Base-by-base conservation (phyloP, 495 filamentous ascomycete genomes). In the Hypoxylon trugodes region DNA sequence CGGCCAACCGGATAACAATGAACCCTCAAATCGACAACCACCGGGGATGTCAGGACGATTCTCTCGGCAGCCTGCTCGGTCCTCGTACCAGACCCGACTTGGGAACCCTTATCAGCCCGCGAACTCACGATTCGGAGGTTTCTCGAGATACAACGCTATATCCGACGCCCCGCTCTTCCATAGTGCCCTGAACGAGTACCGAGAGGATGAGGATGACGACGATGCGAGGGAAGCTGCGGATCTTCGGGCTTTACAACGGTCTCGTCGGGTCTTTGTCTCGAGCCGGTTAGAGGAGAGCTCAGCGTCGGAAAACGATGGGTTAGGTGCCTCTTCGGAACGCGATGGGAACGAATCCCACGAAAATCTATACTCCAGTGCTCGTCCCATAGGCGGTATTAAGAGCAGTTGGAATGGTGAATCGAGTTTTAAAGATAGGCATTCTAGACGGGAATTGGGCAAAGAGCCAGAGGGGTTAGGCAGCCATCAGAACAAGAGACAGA, bases 161-260 rank as follows among this genome's bases (percentile, higher is more conserved):
- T 86, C 90, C 43, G 88, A 87, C 61, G 92, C 92, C 32, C 95
- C 96, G 50, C 80, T 98, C n/a, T 98, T 98, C 68, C 92, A 93
- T 75, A 94, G 91, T 69, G 68, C 81, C 3, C 60, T 82, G 33
- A 90, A 92, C 73, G 89, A 92, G 63, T 92, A 91, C 61, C 84
- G 86, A 63, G 91, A 94, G 76, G 91, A 96, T 69, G 91, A 96
- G 71, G 92, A 97, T 49, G 92, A 93, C 61, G 93, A 98, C 71
- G 89, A 90, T 59, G 91, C 96, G 53, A 86, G 94, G 48, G 95
- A 98, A 68, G 89, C 93, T 12, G 92, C 93, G 10, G 95, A 98
- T 74, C 88, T 92, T 66, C 96, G 92, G 74, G 95, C 95, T 9
- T 77, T 98, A 45, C 92, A 97, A 74, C 81, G 87, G 48, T 97